These are phyloP conservation scores for Monilinia polystroma DNA, from an alignment of 2,329 filamentous ascomycete genomes.

Conservation along the genomic window DNA sequence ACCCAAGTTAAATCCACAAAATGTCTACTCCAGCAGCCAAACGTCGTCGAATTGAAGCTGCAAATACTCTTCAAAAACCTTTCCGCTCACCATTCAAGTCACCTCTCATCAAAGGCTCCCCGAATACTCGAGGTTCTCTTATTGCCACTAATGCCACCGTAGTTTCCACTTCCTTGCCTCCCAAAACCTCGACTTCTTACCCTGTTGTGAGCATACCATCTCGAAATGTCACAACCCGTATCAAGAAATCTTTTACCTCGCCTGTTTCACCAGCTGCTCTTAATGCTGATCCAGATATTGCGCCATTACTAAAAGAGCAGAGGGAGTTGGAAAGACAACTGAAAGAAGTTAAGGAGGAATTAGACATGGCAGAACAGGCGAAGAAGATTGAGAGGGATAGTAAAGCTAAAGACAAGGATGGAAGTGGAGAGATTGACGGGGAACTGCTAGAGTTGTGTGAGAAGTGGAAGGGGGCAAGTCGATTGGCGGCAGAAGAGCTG, in stretches of 20 bases:
- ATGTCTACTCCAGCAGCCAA: constrained; percentile 57
- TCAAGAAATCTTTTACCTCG: constrained; percentile 34
- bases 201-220: constrained; percentile 19
- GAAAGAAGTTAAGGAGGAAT: constrained; percentile 41
- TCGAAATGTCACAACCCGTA: constrained; percentile 20
- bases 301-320: constrained; percentile 37
- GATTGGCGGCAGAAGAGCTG: constrained; percentile 65
- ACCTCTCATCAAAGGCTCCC: constrained; percentile 26
- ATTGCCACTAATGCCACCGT: background rate
- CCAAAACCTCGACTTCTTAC: constrained; percentile 16
- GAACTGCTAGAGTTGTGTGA: constrained; percentile 56
- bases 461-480: constrained; percentile 61
- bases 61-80: constrained; percentile 63
- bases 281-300: constrained; percentile 38
- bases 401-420: constrained; percentile 42
- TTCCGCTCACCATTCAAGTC: constrained; percentile 59
- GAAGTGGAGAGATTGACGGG: constrained; percentile 50
- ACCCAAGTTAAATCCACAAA: constrained; percentile 27
- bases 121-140: constrained; percentile 26
- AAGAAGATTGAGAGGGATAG: constrained; percentile 47
- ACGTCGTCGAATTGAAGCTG: constrained; percentile 60
- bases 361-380: constrained; percentile 54
- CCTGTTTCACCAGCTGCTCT: constrained; percentile 40
- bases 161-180: constrained; percentile 16
- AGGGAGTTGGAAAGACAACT: constrained; percentile 40